Base-by-base conservation (phyloP, 345 rosid species). In the Abelmoschus esculentus region DNA sequence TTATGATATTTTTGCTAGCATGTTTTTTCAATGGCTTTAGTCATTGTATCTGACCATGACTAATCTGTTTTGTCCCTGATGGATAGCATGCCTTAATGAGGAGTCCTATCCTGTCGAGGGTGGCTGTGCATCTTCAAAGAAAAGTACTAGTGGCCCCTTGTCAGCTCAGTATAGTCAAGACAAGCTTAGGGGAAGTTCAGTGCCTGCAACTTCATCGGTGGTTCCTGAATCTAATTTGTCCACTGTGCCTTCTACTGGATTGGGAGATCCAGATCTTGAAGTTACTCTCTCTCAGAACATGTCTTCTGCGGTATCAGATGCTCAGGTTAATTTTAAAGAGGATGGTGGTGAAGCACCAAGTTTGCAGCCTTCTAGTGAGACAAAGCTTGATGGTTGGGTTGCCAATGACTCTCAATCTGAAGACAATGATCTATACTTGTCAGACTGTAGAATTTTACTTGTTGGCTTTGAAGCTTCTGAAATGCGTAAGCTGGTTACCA, bases 41-140 rank as follows among this genome's bases (percentile, higher is more conserved):
- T 18, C 32, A 52, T 18, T 64, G 19, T 54, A 44, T 36, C 42
- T 70, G 28, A 70, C 61, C 66, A 29, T 38, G 66, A 29, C 36
- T 70, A 18, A 46, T 32, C 53, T 57, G 19, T 56, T 75, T 76
- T 74, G 70, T 69, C 74, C 76, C 34, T 81, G 77, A 61, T 83
- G 88, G 65, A 76, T 83, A 95, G 98, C 89, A 65, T 88, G 97
- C 80, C 96, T 95, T 74, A 85, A 57, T 77, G 98, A 95, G 86
- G 89, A 87, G 80, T 82, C 85, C 70, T 95, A 85, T 83, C 85
- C 96, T 81, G 96, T 91, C 83, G 86, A 80, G 72, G 75, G 78
- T 70, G 78, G 78, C 71, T 74, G 81, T 73, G 55, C 77, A 72
- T 74, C 86, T 74, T 70, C 82, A 74, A 77, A 52, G 67, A 83